Evolutionary conservation across 1,284 basidiomycete species (phyloP).

Genomic region (Sphagnurus paluster): DNA sequence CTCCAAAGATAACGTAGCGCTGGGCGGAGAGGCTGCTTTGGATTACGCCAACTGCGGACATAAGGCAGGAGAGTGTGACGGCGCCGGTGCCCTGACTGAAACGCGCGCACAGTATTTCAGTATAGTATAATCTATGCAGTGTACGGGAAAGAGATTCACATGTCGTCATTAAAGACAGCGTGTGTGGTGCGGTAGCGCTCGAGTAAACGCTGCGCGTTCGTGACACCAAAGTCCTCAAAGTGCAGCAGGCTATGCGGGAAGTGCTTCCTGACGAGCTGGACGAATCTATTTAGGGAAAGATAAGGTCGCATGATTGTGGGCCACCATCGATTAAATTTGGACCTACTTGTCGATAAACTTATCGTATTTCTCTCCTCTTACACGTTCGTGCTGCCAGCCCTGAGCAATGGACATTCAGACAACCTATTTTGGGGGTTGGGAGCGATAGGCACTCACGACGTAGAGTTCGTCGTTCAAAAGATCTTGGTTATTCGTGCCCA

Average conservation of each 20-base stretch:
- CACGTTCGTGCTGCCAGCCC: slow-evolving; percentile 66
- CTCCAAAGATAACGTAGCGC: slow-evolving; percentile 77
- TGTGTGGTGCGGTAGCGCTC: slow-evolving; percentile 67
- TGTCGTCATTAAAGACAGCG: slow-evolving; percentile 81
- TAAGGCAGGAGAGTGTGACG: slow-evolving; percentile 77
- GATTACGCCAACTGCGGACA: slow-evolving; percentile 77
- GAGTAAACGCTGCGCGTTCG: slow-evolving; percentile 74
- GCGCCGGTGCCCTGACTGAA: slow-evolving; percentile 83
- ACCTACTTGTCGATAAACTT: slow-evolving; percentile 65
- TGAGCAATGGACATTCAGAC: slow-evolving; percentile 27
- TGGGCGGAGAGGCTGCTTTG: slow-evolving; percentile 70
- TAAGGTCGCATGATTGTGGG: background rate
- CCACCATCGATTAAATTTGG: background rate
- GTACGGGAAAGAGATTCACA: slow-evolving; percentile 39
- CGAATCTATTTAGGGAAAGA: slow-evolving; percentile 33
- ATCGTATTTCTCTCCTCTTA: slow-evolving; percentile 70
- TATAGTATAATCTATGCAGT: too few species aligned
- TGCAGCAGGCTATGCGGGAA: slow-evolving; percentile 57
- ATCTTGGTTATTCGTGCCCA: slow-evolving; percentile 75
- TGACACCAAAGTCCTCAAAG: slow-evolving; percentile 78
- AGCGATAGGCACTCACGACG: slow-evolving; percentile 53
- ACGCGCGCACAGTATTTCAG: slow-evolving; percentile 7
- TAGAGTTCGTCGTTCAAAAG: slow-evolving; percentile 67
- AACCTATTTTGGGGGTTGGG: too few species aligned
- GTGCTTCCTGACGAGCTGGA: slow-evolving; percentile 50